Conservation (phyloP, 345 rosid genomes). For the Eucalyptus paniculata region DNA sequence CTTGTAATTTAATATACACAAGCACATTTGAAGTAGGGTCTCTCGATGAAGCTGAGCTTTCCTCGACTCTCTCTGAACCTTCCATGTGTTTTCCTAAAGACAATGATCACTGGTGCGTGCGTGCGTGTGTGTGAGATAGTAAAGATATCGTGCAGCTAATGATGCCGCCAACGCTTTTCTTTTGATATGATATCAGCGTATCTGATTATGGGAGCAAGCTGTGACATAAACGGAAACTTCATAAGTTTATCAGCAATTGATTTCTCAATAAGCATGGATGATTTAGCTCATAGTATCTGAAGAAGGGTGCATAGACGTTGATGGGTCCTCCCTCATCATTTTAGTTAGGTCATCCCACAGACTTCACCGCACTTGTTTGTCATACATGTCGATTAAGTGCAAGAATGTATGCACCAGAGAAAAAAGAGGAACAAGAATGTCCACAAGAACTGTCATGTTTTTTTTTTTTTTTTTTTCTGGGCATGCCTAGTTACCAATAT, state of each 20-base stretch:
- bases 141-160: background rate
- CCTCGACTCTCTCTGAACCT: background rate
- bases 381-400: background rate
- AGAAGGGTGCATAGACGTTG: background rate
- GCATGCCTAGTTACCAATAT: background rate
- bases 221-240: background rate
- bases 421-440: background rate
- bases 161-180: background rate
- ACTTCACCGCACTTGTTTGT: background rate
- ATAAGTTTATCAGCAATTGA: background rate
- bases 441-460: background rate
- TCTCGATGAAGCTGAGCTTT: background rate
- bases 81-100: background rate
- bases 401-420: background rate
- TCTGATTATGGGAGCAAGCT: background rate
- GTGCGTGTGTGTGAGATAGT: background rate
- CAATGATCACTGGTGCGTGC: background rate
- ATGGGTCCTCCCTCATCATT: background rate
- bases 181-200: background rate
- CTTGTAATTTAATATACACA: background rate
- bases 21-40: background rate
- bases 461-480: background rate
- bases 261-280: background rate
- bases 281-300: background rate
- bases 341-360: constrained; percentile 18